Conservation (phyloP, 1,139 yeast genomes). For the Blastobotrys aristatus region DNA sequence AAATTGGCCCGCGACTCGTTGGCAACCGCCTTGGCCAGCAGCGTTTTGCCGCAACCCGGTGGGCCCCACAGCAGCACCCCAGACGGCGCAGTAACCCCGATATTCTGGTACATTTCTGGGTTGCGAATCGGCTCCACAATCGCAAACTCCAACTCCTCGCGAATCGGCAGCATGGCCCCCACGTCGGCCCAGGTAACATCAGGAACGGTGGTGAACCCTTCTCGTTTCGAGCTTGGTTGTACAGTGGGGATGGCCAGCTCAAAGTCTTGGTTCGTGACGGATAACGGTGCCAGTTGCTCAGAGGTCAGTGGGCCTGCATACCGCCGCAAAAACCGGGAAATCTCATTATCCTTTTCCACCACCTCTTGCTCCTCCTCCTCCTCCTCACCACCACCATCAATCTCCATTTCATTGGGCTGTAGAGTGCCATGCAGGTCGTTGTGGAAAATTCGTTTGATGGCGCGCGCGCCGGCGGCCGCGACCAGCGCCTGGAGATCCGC, state of each 20-base stretch:
- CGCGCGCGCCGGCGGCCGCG: conserved; percentile 92
- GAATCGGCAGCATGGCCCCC: conserved; percentile 75
- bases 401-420: conserved; percentile 13
- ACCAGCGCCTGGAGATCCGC: conserved; percentile 94
- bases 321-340: conserved; percentile 47
- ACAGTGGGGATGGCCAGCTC: conserved; percentile 80
- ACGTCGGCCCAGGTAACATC: conserved; percentile 95
- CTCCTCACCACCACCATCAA: conserved; percentile 11
- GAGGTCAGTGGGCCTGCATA: conserved; percentile 78
- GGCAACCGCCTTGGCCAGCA: conserved; percentile 92
- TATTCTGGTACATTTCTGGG: conserved; percentile 83
- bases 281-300: conserved; percentile 67
- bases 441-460: conserved; percentile 81
- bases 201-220: conserved; percentile 98
- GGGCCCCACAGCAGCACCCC: conserved; percentile 99
- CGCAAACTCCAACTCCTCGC: conserved; percentile 94
- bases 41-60: conserved; percentile 93
- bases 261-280: conserved; percentile 77
- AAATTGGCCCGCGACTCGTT: conserved; percentile 92
- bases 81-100: conserved; percentile 94
- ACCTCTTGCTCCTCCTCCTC: conserved; percentile 1
- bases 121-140: conserved; percentile 93
- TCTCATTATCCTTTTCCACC: conserved; percentile 8
- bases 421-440: conserved; percentile 21
- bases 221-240: conserved; percentile 97